Conservation (phyloP, 2,329 filamentous ascomycete genomes). For the Leptographium wingfieldii region DNA sequence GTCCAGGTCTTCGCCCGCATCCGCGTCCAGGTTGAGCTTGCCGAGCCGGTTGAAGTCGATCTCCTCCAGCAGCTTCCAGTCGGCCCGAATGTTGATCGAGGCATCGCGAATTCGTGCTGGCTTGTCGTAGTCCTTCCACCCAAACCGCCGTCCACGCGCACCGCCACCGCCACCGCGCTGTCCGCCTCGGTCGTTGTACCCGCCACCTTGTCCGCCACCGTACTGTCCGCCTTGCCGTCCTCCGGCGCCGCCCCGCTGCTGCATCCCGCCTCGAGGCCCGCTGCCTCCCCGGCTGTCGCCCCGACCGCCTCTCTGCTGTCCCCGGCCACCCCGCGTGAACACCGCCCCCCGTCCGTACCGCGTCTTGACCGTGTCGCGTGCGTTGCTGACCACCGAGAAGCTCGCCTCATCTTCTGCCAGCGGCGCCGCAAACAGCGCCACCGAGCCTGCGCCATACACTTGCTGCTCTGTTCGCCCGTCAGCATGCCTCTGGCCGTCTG, state of each 20-base stretch:
- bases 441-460: conserved; percentile 85
- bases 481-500: background rate
- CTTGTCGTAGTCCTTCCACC: conserved; percentile 99
- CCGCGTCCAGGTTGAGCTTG: conserved; percentile 91
- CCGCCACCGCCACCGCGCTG: conserved; percentile 57
- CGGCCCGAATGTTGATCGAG: conserved; percentile 88
- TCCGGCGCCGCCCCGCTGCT: conserved; percentile 52
- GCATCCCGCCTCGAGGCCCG: conserved; percentile 43
- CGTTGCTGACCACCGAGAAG: conserved; percentile 97
- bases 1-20: conserved; percentile 90
- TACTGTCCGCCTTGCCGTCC: conserved; percentile 53
- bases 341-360: conserved; percentile 83
- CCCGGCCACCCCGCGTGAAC: conserved; percentile 70
- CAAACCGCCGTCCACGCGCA: conserved; percentile 74
- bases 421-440: conserved; percentile 79
- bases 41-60: conserved; percentile 93
- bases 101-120: conserved; percentile 91
- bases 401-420: conserved; percentile 89
- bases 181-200: conserved; percentile 49
- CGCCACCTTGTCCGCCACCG: conserved; percentile 29
- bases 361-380: conserved; percentile 71
- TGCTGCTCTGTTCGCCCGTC: conserved; percentile 59
- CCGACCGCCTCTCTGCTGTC: conserved; percentile 55
- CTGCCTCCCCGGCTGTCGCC: conserved; percentile 46
- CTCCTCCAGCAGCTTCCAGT: conserved; percentile 94